Evolutionary conservation across 805 yeast genomes (phyloP), one percentile per base, ranked within the genome.

Genomic region (Kluyveromyces starmeri): DNA sequence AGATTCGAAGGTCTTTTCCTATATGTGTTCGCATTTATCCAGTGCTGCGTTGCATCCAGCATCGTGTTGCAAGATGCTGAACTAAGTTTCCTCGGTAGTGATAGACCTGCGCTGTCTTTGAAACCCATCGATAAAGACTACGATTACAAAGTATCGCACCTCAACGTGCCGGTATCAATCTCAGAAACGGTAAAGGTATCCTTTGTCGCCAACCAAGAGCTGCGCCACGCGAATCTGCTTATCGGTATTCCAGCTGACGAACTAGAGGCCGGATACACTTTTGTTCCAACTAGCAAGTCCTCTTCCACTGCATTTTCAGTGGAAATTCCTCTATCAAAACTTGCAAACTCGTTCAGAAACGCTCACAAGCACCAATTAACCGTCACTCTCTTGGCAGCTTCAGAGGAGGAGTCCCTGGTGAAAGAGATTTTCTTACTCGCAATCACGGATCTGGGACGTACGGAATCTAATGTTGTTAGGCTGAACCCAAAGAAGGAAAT

Each of bases 401-500:
- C 16, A 12, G 3, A 16, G 4, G 26, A 30, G n/a, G 8, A 16
- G 11, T 20, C 33, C 16, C 11, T 30, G 14, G 16, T 30, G 10
- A 30, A 20, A 20, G 18, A 21, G n/a, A 14, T 30, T n/a, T 30
- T 30, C 26, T 7, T 12, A 9, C 16, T 30, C 13, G 20, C 16
- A 12, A 22, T 30, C 4, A 15, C 9, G 4, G 25, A 30, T 30
- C 26, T 26, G 9, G 25, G n/a, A n/a, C n/a, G n/a, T n/a, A n/a
- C n/a, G n/a, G n/a, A n/a, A n/a, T n/a, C 7, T 6, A 23, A 23
- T 14, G 6, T 23, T 23, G 26, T 23, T 23, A 23, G 58, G 34
- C 57, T 67, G 37, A 79, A 70, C 2, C 53, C 68, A 10, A 55
- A 67, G 50, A 72, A 77, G 2, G 86, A 79, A 57, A 79, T 84